Percentiles rank a stretch among this genome's conserved stretches.
phyloP scores from a whole-genome alignment of 768 basidiomycete genomes.

The Boletus speciosus region DNA sequence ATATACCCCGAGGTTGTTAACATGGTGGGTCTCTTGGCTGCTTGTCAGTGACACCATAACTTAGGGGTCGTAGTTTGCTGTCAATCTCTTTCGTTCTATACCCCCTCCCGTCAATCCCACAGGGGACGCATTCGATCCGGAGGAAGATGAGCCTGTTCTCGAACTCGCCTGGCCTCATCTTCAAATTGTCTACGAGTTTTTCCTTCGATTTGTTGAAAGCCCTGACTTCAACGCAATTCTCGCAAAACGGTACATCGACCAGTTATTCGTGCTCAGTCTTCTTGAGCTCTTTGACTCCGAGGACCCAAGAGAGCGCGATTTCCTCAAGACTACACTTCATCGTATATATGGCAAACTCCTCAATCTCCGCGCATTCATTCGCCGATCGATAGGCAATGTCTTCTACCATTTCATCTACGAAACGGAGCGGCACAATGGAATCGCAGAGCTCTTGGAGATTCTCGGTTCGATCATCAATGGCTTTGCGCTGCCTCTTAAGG shows the following conservation, averaged over 20 bases:
- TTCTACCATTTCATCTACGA: conserved; percentile 99
- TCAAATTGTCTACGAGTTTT: conserved; percentile 99
- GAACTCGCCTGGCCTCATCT: conserved; percentile 99
- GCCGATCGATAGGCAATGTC: conserved; percentile 98
- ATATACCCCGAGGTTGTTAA: conserved; percentile 98
- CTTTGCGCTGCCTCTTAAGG: conserved; percentile 95
- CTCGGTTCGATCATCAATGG: conserved; percentile 99
- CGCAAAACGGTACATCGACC: conserved; percentile 97
- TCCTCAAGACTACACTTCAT: conserved; percentile 97
- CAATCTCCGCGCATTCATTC: conserved; percentile 96
- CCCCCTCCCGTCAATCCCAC: conserved; percentile 98
- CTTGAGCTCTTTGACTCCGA: conserved; percentile 98
- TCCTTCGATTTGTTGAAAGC: conserved; percentile 96
- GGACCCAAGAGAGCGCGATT: conserved; percentile 98
- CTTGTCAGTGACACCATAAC: not conserved
- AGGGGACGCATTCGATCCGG: conserved; percentile 98
- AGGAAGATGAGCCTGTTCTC: conserved; percentile 98
- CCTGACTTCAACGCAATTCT: conserved; percentile 98
- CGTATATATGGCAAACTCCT: conserved; percentile 99
- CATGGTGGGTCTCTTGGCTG: conserved; percentile 65
- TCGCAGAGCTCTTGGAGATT: conserved; percentile 96
- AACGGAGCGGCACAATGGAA: conserved; percentile 97
- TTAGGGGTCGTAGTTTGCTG: conserved; percentile 68
- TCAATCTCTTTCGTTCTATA: conserved; percentile 98
- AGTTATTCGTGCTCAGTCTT: conserved; percentile 90